Percentiles rank a stretch among this genome's conserved stretches.
phyloP scores from a whole-genome alignment of 2,329 filamentous ascomycete species.

The Bipolaris bicolor region DNA sequence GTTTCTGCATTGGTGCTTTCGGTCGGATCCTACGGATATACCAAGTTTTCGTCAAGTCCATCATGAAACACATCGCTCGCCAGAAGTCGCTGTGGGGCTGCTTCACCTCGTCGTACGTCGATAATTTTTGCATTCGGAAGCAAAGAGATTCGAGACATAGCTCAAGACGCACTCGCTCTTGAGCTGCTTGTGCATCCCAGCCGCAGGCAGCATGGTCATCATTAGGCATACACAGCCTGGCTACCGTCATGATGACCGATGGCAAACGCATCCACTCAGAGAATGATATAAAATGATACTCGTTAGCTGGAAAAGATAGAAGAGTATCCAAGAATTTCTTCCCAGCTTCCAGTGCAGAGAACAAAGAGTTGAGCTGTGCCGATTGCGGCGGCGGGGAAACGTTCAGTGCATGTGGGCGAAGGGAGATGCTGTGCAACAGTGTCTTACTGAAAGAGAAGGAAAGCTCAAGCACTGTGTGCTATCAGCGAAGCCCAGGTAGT shows the following conservation, averaged over 20 bases:
- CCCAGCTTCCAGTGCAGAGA: conserved; percentile 64
- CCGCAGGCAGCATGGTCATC: conserved; percentile 29
- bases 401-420: conserved; percentile 21
- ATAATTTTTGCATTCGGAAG: conserved; percentile 41
- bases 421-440: conserved; percentile 34
- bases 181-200: conserved; percentile 43
- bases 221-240: conserved; percentile 39
- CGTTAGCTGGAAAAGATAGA: conserved; percentile 70
- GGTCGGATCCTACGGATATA: conserved; percentile 36
- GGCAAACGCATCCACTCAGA: conserved; percentile 45
- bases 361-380: conserved; percentile 32
- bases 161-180: conserved; percentile 40
- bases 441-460: conserved; percentile 38
- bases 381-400: conserved; percentile 8
- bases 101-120: conserved; percentile 32
- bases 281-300: conserved; percentile 42
- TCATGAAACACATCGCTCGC: conserved; percentile 39
- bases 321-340: conserved; percentile 71
- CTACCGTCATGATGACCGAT: conserved; percentile 35
- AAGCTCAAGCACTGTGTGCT: conserved; percentile 32
- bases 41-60: conserved; percentile 39
- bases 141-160: conserved; percentile 43
- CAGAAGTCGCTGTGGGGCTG: conserved; percentile 41
- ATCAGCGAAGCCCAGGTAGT: background rate
- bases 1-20: conserved; percentile 2